These are phyloP conservation scores for Globisporangium canariense DNA, from an alignment of 352 stramenopile species.

Conservation along the genomic window DNA sequence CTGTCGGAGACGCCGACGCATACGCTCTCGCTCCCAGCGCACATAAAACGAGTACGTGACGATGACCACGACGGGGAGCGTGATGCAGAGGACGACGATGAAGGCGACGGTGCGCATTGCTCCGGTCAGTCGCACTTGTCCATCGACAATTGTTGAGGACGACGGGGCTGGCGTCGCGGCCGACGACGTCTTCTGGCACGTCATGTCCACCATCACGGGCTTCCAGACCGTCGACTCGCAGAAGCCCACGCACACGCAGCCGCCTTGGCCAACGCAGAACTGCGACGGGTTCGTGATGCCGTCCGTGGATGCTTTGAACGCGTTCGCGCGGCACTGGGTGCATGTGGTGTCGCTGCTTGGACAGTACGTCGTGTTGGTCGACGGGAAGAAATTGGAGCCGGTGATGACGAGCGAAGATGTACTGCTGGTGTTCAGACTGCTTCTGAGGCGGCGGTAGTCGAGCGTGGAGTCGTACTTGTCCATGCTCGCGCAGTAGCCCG, in stretches of 20 bases:
- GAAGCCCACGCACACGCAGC: slow-evolving; percentile 39
- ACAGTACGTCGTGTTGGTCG: slow-evolving; percentile 60
- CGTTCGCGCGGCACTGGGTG: slow-evolving; percentile 19
- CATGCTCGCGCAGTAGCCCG: slow-evolving; percentile 57
- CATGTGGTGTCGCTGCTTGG: slow-evolving; percentile 30
- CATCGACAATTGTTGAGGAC: not conserved
- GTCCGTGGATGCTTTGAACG: slow-evolving; percentile 26
- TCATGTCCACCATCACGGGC: slow-evolving; percentile 15
- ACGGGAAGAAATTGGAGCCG: slow-evolving; percentile 48
- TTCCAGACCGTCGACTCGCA: slow-evolving; percentile 34
- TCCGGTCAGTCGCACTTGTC: not conserved
- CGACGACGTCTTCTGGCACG: slow-evolving; percentile 15
- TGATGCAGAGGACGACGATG: slow-evolving; percentile 11
- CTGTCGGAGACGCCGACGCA: not conserved
- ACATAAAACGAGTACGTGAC: slow-evolving; percentile 9
- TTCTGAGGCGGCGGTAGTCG: slow-evolving; percentile 35
- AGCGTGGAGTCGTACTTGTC: slow-evolving; percentile 30
- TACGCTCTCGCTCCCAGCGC: not conserved
- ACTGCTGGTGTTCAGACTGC: not conserved
- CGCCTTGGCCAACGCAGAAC: slow-evolving; percentile 28
- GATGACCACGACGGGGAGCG: slow-evolving; percentile 13
- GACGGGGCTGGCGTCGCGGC: slow-evolving; percentile 11
- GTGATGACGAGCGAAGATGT: not conserved
- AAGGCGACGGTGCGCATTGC: slow-evolving; percentile 10
- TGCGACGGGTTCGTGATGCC: slow-evolving; percentile 25